Evolutionary conservation across 2,329 filamentous ascomycete species (phyloP), one percentile per base, ranked within the genome.

Genomic region (Claviceps sp.): DNA sequence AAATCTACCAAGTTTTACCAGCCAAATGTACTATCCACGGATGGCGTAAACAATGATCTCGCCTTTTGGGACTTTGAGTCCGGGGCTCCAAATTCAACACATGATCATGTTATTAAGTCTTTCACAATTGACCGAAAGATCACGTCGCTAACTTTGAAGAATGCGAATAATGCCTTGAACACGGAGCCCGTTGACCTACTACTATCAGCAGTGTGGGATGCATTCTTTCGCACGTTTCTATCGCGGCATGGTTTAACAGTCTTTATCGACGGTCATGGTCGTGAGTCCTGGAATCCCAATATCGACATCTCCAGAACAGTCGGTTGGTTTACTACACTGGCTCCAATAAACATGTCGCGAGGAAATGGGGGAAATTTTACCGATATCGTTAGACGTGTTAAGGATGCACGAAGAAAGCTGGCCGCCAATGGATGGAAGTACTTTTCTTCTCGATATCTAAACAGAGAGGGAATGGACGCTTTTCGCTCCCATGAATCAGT

Each of bases 321-420:
- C 1, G 68, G 67, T 6, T 69, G 67, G 67, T 69, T 69, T 53
- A 68, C 67, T 0, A 64, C 62, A 1, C 55, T 69, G 29, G 59
- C 54, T 22, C 66, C 67, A 0, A 52, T 65, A 13, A 47, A 50
- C 1, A 37, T 55, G n/a, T 44, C 29, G 4, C 29, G 45, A 16
- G n/a, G 13, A 9, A 34, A 20, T 29, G 20, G 34, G 13, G 38
- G 22, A 8, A n/a, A 43, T 6, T 37, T 3, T 11, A 42, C 16
- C 16, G 36, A 45, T 13, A n/a, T 34, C 44, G 42, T 46, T 8
- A 47, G 45, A 37, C 44, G 37, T 9, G 29, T 47, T 17, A 50
- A 50, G 23, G 47, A 51, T n/a, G n/a, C 22, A 14, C 23, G 51
- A 29, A 26, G 45, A 26, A 14, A 50, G 13, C 40, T 50, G 26